Evolutionary conservation across 345 rosid genomes (phyloP), one percentile per base, ranked within the genome.

Genomic region (Hibiscus syriacus): DNA sequence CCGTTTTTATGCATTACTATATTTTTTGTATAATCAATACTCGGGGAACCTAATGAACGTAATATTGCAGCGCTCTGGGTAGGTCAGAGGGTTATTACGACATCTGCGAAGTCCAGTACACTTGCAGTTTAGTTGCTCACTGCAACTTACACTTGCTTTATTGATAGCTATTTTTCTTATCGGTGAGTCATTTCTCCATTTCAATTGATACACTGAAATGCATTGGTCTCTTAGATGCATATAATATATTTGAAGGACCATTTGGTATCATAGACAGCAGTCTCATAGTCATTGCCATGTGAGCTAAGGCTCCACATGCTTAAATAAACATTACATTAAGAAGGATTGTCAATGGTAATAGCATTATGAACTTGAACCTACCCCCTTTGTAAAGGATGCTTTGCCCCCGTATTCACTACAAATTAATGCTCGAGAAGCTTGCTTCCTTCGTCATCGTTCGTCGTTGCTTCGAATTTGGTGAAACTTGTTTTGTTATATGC

Each of bases 141-240:
- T 92, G 36, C 87, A 80, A 74, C 76, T 86, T 72, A 79, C 78
- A 72, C 88, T 92, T 64, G 84, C 80, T 59, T 79, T 92, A 39
- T 70, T 80, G 82, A 81, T 89, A 62, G 81, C 86, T 26, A 74
- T 89, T 72, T 83, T 89, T 78, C 74, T 92, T 60, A 77, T 92
- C 30, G 86, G 98, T 89, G 73, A 64, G 67, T 10, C 23, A 2
- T 64, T 43, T 45, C 14, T 64, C 38, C 23, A 64, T 26, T 14
- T 45, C 30, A 39, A 38, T 16, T 53, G 53, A 34, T 38, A 34
- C 10, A 32, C 10, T 70, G 72, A 64, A 23, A 80, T 76, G 71
- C 57, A 43, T 64, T 61, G 39, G 30, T 11, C n/a, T 11, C 46
- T 22, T 22, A 46, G 2, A 45, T 45, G 16, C 6, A 5, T 48